phyloP scores from a whole-genome alignment of 805 yeast genomes.

The Ascoidea asiatica region DNA sequence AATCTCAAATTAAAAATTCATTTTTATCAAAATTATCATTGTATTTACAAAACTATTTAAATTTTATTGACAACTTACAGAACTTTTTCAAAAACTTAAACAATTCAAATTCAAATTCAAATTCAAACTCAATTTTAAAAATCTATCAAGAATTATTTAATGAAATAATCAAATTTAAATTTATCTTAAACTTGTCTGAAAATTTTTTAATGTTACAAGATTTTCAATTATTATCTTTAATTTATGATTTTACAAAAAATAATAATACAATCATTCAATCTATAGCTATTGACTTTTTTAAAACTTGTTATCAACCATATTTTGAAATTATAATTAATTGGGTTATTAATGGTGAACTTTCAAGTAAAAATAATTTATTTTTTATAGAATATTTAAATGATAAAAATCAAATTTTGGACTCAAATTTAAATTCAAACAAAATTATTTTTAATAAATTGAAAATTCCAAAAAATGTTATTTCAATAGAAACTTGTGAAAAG shows the following conservation, averaged over 20 bases:
- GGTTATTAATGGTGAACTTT: conserved; percentile 55
- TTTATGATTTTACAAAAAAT: conserved; percentile 36
- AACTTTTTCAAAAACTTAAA: too few species aligned
- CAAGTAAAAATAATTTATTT: conserved; percentile 44
- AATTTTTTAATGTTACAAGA: conserved; percentile 23
- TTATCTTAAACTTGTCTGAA: conserved; percentile 31
- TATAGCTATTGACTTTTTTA: conserved; percentile 30
- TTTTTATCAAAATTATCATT: background rate
- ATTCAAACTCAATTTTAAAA: conserved; percentile 1
- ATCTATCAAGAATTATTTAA: conserved; percentile 28
- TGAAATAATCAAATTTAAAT: conserved; percentile 42
- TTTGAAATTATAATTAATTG: conserved; percentile 46
- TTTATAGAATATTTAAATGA: conserved; percentile 23
- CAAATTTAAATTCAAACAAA: conserved; percentile 9
- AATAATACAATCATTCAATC: conserved; percentile 47
- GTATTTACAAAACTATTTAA: background rate
- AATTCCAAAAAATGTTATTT: conserved; percentile 30
- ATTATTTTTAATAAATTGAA: conserved; percentile 20
- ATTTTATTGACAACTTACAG: background rate
- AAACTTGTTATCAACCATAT: conserved; percentile 42
- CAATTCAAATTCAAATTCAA: background rate
- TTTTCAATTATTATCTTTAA: conserved; percentile 38
- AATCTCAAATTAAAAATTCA: background rate
- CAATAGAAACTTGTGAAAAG: conserved; percentile 24
- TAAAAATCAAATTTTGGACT: background rate